Conservation (phyloP, 495 filamentous ascomycete species). For the Tuber umbilicatum region DNA sequence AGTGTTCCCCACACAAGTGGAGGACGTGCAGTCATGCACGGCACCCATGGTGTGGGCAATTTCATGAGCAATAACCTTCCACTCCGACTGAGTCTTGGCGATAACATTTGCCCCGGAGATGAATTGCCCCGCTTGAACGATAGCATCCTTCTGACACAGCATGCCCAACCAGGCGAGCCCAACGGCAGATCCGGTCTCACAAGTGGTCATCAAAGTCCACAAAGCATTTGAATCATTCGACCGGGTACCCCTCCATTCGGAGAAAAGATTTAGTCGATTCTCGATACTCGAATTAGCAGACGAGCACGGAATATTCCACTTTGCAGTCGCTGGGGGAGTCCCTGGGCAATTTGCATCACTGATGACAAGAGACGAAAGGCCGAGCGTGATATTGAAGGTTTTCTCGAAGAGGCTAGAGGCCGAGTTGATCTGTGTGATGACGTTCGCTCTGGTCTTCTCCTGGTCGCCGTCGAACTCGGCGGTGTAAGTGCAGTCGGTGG, state of each 20-base stretch:
- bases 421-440: conserved; percentile 77
- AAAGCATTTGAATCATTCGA: conserved; percentile 72
- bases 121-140: conserved; percentile 30
- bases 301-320: conserved; percentile 75
- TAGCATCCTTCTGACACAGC: conserved; percentile 61
- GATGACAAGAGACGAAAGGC: conserved; percentile 76
- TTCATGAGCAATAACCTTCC: conserved; percentile 97
- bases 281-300: conserved; percentile 56
- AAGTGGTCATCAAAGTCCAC: conserved; percentile 87
- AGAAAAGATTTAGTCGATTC: conserved; percentile 78
- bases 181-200: conserved; percentile 76
- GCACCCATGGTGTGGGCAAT: conserved; percentile 93
- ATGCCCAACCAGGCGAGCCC: conserved; percentile 91
- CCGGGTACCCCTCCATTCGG: conserved; percentile 69
- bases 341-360: conserved; percentile 62
- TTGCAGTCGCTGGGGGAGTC: conserved; percentile 55
- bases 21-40: conserved; percentile 76
- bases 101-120: conserved; percentile 85
- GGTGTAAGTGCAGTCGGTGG: conserved; percentile 86
- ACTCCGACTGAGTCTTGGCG: conserved; percentile 71
- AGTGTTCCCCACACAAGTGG: conserved; percentile 58
- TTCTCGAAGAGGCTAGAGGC: conserved; percentile 82
- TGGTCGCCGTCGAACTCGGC: conserved; percentile 55
- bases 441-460: conserved; percentile 56
- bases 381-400: conserved; percentile 89